These are phyloP conservation scores for Oryza officinalis DNA, from an alignment of 176 grass and related monocot genomes.

Conservation along the genomic window DNA sequence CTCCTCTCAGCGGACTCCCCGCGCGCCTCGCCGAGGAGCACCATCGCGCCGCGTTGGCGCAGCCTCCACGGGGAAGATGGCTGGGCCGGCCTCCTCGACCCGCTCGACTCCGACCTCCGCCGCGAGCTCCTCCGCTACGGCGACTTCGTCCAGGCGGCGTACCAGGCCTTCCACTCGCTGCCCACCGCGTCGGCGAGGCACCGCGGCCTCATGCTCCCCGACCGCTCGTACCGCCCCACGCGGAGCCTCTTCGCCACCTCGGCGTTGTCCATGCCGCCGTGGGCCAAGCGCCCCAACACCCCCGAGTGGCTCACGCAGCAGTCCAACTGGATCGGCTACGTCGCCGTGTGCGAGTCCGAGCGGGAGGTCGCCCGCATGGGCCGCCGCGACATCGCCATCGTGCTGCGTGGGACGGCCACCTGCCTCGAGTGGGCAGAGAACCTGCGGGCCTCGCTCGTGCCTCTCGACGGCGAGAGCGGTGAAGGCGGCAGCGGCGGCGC, in stretches of 20 bases:
- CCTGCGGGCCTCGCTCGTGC: constrained; percentile 63
- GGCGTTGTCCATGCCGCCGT: constrained; percentile 61
- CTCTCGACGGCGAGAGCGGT: constrained; percentile 36
- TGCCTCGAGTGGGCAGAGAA: constrained; percentile 96
- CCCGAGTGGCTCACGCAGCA: constrained; percentile 89
- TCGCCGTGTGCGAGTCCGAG: constrained; percentile 88
- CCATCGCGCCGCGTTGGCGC: constrained; percentile 71
- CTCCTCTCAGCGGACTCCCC: constrained; percentile 67
- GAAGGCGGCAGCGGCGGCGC: not conserved
- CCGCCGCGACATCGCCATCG: constrained; percentile 81
- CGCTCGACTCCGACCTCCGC: constrained; percentile 85
- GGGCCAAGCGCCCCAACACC: constrained; percentile 62
- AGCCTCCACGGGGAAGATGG: constrained; percentile 58
- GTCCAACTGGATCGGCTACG: constrained; percentile 86
- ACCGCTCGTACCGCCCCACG: constrained; percentile 75
- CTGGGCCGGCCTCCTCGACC: constrained; percentile 77
- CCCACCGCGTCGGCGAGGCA: constrained; percentile 48
- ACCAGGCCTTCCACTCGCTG: constrained; percentile 91
- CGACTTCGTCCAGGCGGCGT: constrained; percentile 73
- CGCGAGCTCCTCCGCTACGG: constrained; percentile 88
- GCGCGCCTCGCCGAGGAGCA: constrained; percentile 59
- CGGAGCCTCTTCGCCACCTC: constrained; percentile 85
- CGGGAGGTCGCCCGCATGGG: constrained; percentile 84
- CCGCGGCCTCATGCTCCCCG: constrained; percentile 68
- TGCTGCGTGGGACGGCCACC: constrained; percentile 81